Evolutionary conservation across 805 yeast species (phyloP).

Genomic region (Lipomyces chichibuensis): DNA sequence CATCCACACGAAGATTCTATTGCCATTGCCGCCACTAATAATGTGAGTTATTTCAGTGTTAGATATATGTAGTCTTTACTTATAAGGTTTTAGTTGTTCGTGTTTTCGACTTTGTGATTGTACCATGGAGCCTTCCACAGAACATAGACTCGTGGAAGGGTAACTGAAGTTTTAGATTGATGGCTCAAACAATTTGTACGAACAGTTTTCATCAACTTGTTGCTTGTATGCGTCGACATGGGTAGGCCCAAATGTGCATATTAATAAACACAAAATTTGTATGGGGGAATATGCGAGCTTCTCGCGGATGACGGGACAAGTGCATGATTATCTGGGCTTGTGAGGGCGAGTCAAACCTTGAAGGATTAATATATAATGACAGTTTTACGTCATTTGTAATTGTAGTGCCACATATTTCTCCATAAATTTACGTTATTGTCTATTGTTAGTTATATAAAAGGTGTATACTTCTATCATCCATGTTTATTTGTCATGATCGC

Average conservation of each 20-base stretch:
- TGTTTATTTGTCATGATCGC: no score
- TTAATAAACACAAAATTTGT: background rate
- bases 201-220: background rate
- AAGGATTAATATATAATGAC: background rate
- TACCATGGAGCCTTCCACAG: background rate
- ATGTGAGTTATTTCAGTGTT: constrained; percentile 48
- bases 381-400: background rate
- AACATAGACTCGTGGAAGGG: background rate
- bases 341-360: background rate
- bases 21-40: constrained; percentile 98
- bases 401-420: background rate
- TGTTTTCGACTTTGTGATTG: constrained; percentile 44
- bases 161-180: background rate
- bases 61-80: background rate
- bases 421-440: background rate
- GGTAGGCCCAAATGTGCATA: background rate
- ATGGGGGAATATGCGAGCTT: background rate
- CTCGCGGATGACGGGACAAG: background rate
- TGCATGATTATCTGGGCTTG: background rate
- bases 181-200: background rate
- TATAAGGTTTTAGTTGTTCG: constrained; percentile 41
- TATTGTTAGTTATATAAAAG: background rate
- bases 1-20: constrained; percentile 96
- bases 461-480: no score
- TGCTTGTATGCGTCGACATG: background rate